phyloP scores from a whole-genome alignment of 176 grass and related monocot species.

The Avena insularis region DNA sequence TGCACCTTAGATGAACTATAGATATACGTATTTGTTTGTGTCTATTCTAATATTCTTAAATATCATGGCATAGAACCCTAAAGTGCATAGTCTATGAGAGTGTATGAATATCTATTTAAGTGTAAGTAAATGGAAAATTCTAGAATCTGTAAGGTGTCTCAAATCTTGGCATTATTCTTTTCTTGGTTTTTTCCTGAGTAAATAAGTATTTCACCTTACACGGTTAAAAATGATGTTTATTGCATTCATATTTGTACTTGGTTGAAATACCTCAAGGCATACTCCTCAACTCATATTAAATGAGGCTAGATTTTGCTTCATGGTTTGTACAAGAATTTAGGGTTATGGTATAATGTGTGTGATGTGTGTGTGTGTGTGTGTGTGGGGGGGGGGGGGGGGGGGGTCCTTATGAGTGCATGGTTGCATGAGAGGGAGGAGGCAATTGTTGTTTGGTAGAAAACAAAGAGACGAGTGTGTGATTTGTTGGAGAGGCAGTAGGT shows the following conservation, averaged over 20 bases:
- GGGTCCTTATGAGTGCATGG: too few species aligned
- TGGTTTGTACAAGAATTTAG: too few species aligned
- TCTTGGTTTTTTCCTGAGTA: not conserved
- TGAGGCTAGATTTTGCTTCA: too few species aligned
- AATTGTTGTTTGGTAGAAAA: too few species aligned
- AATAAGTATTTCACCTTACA: not conserved
- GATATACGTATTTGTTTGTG: not conserved
- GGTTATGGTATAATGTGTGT: too few species aligned
- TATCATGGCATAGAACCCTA: not conserved
- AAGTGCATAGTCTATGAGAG: not conserved
- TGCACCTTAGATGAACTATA: not conserved
- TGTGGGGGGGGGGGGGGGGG: too few species aligned
- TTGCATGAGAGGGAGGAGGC: too few species aligned
- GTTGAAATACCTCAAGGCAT: too few species aligned
- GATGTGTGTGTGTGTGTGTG: too few species aligned
- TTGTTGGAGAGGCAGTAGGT: too few species aligned
- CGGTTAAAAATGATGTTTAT: not conserved
- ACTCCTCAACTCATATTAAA: too few species aligned
- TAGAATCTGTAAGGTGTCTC: not conserved
- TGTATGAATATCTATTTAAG: not conserved
- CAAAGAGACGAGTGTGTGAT: too few species aligned
- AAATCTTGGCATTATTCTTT: not conserved
- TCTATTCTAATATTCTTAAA: not conserved
- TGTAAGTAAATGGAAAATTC: not conserved
- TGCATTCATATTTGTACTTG: not conserved